Evolutionary conservation across 768 basidiomycete species (phyloP).

Genomic region (Tephrocybe sp.): DNA sequence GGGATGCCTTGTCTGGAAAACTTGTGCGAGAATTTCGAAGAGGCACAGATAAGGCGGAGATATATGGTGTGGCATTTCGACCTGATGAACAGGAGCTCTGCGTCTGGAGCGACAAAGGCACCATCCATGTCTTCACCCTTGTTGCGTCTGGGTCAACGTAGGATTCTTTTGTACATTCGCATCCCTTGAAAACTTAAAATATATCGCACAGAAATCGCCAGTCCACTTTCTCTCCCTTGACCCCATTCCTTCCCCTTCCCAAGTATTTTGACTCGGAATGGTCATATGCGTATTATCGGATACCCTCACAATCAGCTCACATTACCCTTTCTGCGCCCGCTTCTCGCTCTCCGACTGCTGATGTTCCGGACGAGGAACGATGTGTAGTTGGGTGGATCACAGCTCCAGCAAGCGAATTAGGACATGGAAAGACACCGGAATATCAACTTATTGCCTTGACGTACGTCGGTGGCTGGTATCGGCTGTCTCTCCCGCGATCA

Average conservation of each 20-base stretch:
- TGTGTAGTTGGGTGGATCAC: slow-evolving; percentile 88
- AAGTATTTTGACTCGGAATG: slow-evolving; percentile 95
- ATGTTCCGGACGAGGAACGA: slow-evolving; percentile 77
- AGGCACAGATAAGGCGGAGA: slow-evolving; percentile 88
- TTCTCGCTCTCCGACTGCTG: slow-evolving; percentile 52
- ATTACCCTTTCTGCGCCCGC: slow-evolving; percentile 72
- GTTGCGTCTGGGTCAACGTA: slow-evolving; percentile 64
- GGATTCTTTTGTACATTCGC: slow-evolving; percentile 24
- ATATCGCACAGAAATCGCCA: slow-evolving; percentile 67
- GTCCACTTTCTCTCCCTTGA: slow-evolving; percentile 77
- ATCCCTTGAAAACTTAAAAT: not conserved
- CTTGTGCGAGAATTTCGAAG: slow-evolving; percentile 79
- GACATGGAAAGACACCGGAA: slow-evolving; percentile 35
- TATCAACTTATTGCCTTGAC: slow-evolving; percentile 85
- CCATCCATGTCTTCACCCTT: slow-evolving; percentile 86
- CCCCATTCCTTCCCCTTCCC: slow-evolving; percentile 79
- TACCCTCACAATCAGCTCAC: slow-evolving; percentile 83
- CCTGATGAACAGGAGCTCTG: slow-evolving; percentile 85
- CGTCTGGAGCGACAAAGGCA: slow-evolving; percentile 96
- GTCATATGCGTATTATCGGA: slow-evolving; percentile 92
- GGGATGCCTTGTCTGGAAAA: slow-evolving; percentile 75
- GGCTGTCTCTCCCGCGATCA: slow-evolving; percentile 62
- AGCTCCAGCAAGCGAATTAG: slow-evolving; percentile 36
- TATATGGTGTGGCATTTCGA: slow-evolving; percentile 87
- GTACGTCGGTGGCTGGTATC: slow-evolving; percentile 91